phyloP scores from a whole-genome alignment of 768 basidiomycete genomes.

The Lactarius hengduanensis region DNA sequence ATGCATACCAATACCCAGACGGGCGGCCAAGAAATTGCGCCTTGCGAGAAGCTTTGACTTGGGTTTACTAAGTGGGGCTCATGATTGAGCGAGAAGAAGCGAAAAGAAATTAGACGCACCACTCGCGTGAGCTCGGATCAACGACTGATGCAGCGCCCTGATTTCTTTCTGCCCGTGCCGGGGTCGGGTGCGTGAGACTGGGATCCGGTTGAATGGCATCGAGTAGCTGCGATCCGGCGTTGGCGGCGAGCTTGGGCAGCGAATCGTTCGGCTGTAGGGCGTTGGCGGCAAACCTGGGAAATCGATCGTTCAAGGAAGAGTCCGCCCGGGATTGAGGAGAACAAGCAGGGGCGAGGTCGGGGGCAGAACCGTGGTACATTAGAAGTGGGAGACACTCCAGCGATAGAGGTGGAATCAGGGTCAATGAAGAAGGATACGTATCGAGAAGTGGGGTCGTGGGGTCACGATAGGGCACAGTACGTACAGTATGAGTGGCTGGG shows the following conservation, averaged over 20 bases:
- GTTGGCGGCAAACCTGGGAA: background rate
- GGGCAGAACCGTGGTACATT: background rate
- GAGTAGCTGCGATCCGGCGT: background rate
- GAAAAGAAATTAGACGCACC: background rate
- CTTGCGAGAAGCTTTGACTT: background rate
- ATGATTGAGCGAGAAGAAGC: background rate
- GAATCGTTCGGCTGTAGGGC: background rate
- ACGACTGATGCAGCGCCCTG: background rate
- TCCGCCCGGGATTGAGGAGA: conserved; percentile 2
- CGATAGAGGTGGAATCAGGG: background rate
- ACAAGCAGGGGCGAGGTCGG: conserved; percentile 1
- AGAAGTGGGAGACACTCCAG: too few relatives aligned
- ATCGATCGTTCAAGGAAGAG: background rate
- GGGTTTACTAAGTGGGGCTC: background rate
- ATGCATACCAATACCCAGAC: conserved; percentile 12
- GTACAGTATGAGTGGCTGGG: background rate
- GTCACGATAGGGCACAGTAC: background rate
- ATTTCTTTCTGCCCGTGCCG: background rate
- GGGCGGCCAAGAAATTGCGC: background rate
- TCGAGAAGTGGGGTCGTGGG: background rate
- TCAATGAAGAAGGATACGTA: background rate
- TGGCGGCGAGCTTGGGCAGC: background rate
- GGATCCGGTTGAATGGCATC: background rate
- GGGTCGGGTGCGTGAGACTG: background rate
- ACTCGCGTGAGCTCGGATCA: background rate